These are phyloP conservation scores for Epithele typhae DNA, from an alignment of 768 basidiomycete genomes.

Conservation along the genomic window DNA sequence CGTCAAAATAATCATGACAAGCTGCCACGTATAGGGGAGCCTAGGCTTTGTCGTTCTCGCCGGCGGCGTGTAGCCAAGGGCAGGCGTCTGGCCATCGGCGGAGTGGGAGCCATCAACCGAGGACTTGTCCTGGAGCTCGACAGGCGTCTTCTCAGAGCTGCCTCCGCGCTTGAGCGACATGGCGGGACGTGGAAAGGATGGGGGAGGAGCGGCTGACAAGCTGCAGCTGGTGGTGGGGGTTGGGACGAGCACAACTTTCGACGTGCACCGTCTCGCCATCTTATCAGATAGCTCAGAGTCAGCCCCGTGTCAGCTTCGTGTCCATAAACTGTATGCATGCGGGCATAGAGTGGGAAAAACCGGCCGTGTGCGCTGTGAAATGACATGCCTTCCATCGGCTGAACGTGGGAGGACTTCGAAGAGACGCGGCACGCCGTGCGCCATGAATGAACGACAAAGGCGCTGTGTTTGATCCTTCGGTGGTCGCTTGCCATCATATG, in stretches of 20 bases:
- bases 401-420: slow-evolving; percentile 5
- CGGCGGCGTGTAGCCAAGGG: slow-evolving; percentile 4
- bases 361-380: no score
- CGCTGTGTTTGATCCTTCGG: no score
- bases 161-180: slow-evolving; percentile 11
- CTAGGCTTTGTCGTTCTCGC: slow-evolving; percentile 19
- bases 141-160: slow-evolving; percentile 16
- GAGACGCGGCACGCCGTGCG: slow-evolving; percentile 5
- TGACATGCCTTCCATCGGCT: background rate
- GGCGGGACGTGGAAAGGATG: background rate
- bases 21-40: slow-evolving; percentile 33
- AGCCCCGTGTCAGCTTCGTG: no score
- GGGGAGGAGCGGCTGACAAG: slow-evolving; percentile 6
- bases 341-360: slow-evolving; percentile 6
- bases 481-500: no score
- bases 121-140: background rate
- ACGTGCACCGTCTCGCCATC: background rate
- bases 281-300: background rate
- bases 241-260: no score
- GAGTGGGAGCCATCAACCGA: background rate
- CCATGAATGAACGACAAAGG: no score
- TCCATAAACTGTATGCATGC: background rate
- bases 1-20: slow-evolving; percentile 32
- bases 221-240: background rate
- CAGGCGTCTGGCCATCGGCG: background rate